Evolutionary conservation across 495 filamentous ascomycete genomes (phyloP).

Genomic region (Hypoxylon crocopeplum): DNA sequence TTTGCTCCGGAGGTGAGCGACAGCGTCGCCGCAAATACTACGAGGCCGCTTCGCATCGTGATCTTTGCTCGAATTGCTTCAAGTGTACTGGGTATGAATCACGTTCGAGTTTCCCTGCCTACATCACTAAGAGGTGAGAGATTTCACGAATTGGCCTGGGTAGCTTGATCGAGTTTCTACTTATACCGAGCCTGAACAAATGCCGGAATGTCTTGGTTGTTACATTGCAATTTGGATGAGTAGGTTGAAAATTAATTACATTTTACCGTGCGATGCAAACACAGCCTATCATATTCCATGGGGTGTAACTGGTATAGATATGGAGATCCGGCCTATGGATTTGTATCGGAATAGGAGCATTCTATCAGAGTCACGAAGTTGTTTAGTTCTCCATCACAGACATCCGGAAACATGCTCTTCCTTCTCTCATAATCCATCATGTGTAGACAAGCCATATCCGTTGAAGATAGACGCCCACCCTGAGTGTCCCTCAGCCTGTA

Average conservation of each 20-base stretch:
- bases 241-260: constrained; percentile 14
- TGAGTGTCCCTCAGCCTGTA: neutral
- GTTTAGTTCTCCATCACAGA: too few species aligned
- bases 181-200: constrained; percentile 27
- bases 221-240: constrained; percentile 30
- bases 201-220: constrained; percentile 16
- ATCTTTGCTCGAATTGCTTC: neutral
- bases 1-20: constrained; percentile 14
- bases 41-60: constrained; percentile 21
- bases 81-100: neutral
- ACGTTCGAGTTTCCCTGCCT: neutral
- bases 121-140: neutral
- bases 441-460: too few species aligned
- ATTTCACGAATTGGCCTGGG: neutral
- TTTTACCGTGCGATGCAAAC: constrained; percentile 14
- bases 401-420: too few species aligned
- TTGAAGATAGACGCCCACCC: too few species aligned
- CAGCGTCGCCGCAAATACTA: constrained; percentile 20
- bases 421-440: too few species aligned
- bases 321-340: too few species aligned
- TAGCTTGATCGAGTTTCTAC: neutral
- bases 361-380: too few species aligned
- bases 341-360: too few species aligned
- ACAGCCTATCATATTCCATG: constrained; percentile 1
- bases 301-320: neutral